These are phyloP conservation scores for Neurospora sp. DNA, from an alignment of 495 filamentous ascomycete genomes.

Conservation along the genomic window DNA sequence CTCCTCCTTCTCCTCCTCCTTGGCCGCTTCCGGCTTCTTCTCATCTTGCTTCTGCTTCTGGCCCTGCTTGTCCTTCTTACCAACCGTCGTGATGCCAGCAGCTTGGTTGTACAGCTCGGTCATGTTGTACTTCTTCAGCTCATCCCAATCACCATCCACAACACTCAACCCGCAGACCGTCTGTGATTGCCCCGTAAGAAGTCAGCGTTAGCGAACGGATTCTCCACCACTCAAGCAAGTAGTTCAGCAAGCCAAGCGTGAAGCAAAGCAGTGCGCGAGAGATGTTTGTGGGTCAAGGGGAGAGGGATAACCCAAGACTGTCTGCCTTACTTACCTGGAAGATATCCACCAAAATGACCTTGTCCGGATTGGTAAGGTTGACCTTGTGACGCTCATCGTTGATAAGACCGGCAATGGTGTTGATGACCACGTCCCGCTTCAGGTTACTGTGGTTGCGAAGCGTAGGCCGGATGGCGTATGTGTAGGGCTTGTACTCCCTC, in stretches of 20 bases:
- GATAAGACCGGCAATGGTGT: constrained; percentile 56
- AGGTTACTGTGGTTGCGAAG: constrained; percentile 70
- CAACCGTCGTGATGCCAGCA: not conserved
- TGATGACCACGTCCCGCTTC: constrained; percentile 66
- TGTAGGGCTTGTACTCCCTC: constrained; percentile 26
- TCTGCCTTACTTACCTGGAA: constrained; percentile 55
- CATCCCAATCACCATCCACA: constrained; percentile 41
- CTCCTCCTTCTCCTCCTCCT: not conserved
- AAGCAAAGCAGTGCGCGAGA: not conserved
- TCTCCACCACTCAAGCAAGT: not conserved
- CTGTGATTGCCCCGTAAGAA: constrained; percentile 10
- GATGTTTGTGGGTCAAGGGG: not conserved
- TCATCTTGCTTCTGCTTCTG: not conserved
- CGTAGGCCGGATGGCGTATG: constrained; percentile 78
- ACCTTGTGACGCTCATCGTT: constrained; percentile 59
- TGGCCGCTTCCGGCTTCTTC: not conserved
- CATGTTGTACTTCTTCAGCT: constrained; percentile 38
- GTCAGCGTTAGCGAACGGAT: not conserved
- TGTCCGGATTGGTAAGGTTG: constrained; percentile 70
- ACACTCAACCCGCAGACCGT: constrained; percentile 37
- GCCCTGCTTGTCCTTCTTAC: not conserved
- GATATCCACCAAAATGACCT: constrained; percentile 79
- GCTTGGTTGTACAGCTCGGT: constrained; percentile 33
- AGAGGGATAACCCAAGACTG: not conserved
- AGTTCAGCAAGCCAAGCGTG: not conserved